Base-by-base conservation (phyloP, 805 yeast species). In the Torulaspora maleeae region DNA sequence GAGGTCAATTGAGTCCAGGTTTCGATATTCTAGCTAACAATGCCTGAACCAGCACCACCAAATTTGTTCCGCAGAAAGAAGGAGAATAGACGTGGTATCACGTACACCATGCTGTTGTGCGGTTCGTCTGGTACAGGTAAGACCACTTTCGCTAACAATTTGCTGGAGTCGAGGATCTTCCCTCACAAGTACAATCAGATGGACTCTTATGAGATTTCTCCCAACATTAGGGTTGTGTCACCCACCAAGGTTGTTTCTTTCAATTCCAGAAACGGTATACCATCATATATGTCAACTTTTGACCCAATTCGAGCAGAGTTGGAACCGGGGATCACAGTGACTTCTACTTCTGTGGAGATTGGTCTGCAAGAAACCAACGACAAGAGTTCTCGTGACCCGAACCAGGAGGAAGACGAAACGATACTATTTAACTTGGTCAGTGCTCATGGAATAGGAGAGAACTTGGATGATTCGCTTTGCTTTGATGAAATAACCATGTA, bases 361-460 rank as follows among this genome's bases (percentile, higher is more conserved):
- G 53, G 59, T n/a, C 51, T 60, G 3, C 49, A 49, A 12, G 43
- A 46, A 6, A 45, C 50, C 9, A 45, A 43, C 9, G 41, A 49
- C 7, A 27, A 34, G 22, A 33, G 13, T 10, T 27, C 36, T 13
- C 34, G 32, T 12, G 53, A 45, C 25, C 27, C 41, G 22, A 11
- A 9, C 12, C 45, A 27, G 35, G 55, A 52, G 24, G 62, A 55
- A 33, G 63, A 60, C 3, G 65, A 60, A 24, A 42, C 43, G 4
- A 80, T 68, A 72, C 82, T 24, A 78, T 85, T 38, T 80, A 86
- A 22, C 76, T 73, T 69, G 79, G 82, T 53, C 78, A 82, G 55
- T 77, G 77, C 91, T 4, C 85, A 87, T 16, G 93, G 91, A 1
- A 80, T 83, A 58, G 93, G 91, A 35, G 90, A 83, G 56, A 81